Evolutionary conservation across 257 asterid species (phyloP), one percentile per base, ranked within the genome.

Genomic region (Euphrasia confusa): DNA sequence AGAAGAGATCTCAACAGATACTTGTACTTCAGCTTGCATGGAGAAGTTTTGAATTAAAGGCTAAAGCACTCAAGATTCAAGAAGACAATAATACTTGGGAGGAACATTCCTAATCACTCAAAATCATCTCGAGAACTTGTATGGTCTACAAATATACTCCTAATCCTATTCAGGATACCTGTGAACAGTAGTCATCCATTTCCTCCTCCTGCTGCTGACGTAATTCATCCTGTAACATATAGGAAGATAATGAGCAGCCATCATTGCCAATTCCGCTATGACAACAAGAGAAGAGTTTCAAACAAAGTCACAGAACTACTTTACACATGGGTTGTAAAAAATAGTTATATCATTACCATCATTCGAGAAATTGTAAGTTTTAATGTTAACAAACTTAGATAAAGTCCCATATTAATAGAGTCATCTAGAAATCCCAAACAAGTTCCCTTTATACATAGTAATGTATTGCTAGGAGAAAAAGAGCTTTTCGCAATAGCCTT

Each of bases 181-280:
- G 97, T 24, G 99, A 93, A 78, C 97, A 93, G 73, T 93, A 93
- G 72, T 93, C 96, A 74, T 93, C 99, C 86, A 93, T 86, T 77
- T 84, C 95, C 75, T 93, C 99, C 75, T 93, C 99, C 82, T 77
- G 78, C 68, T 54, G 86, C 77, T 93, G 99, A 27, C 99, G 97
- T 67, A 89, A 56, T 80, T 93, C 96, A 56, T 87, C 99, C 99
- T 93, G 76, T 61, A 69, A 71, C 44, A 72, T 66, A 61, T 54
- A 32, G 53, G 70, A 72, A 65, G 64, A 60, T 52, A 61, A 47
- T 56, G 42, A 7, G 63, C 37, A 56, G 71, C 24, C 24, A 40
- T 52, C 63, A 15, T 48, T 24, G 14, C 27, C 18, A 15, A 56
- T 59, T 62, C 13, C 66, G 61, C 69, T 54, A 56, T 42, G 62